Evolutionary conservation across 345 rosid species (phyloP).

Genomic region (Carallia pectinifolia): DNA sequence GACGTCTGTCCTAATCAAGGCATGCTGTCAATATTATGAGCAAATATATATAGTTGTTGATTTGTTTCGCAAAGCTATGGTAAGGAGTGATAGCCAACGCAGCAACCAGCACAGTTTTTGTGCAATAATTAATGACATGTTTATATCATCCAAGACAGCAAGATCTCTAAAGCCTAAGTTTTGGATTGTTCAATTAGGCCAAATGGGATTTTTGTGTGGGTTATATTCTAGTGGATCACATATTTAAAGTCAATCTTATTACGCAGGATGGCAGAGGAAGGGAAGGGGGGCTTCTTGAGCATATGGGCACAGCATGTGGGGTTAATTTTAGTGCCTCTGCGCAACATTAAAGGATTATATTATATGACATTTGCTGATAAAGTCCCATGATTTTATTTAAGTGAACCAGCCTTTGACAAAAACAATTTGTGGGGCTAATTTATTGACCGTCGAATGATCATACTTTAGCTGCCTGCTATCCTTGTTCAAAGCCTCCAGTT

Average conservation of each 20-base stretch:
- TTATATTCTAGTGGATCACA: constrained; percentile 19
- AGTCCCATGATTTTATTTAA: neutral
- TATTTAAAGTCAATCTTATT: neutral
- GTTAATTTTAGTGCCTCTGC: too few species aligned
- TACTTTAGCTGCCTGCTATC: too few species aligned
- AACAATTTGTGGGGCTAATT: too few species aligned
- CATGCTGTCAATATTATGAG: too few species aligned
- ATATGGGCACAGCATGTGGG: too few species aligned
- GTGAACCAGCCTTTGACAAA: too few species aligned
- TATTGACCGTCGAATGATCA: too few species aligned
- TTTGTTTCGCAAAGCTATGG: constrained; percentile 21
- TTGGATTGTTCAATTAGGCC: constrained; percentile 11
- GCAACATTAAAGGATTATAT: neutral
- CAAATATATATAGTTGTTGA: too few species aligned
- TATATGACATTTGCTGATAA: neutral
- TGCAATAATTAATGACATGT: constrained; percentile 29
- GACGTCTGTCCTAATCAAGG: neutral
- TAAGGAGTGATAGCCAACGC: constrained; percentile 25
- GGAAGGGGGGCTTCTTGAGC: constrained; percentile 1
- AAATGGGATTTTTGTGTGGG: constrained; percentile 10
- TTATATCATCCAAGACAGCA: neutral
- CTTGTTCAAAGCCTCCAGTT: too few species aligned
- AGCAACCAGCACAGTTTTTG: constrained; percentile 29
- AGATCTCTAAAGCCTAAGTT: constrained; percentile 12
- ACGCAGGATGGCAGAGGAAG: constrained; percentile 5